phyloP scores from a whole-genome alignment of 441 rosid genomes.

The Breynia disticha region DNA sequence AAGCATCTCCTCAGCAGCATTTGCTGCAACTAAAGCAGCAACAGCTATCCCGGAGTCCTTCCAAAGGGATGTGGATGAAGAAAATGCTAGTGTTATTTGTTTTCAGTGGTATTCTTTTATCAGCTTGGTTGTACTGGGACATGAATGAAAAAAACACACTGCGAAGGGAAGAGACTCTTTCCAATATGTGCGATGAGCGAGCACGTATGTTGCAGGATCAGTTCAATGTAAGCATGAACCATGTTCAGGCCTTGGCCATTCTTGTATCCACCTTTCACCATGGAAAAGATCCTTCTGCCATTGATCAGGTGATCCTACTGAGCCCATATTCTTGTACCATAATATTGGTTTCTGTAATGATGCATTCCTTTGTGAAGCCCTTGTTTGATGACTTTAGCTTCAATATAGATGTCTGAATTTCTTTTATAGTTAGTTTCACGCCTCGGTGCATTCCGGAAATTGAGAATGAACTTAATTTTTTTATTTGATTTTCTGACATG shows the following conservation, averaged over 20 bases:
- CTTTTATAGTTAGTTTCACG: neutral
- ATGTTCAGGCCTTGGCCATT: conserved; percentile 94
- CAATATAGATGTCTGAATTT: neutral
- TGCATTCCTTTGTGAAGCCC: neutral
- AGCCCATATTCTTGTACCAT: neutral
- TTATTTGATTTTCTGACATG: too few species aligned
- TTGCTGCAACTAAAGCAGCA: conserved; percentile 47
- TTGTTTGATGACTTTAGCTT: neutral
- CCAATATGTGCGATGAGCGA: conserved; percentile 93
- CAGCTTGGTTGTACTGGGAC: conserved; percentile 65
- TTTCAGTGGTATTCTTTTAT: conserved; percentile 40
- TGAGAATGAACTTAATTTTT: neutral
- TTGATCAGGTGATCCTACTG: conserved; percentile 67
- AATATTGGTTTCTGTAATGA: neutral
- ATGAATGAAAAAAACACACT: conserved; percentile 23
- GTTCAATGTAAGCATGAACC: conserved; percentile 97
- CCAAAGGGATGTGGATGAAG: conserved; percentile 67
- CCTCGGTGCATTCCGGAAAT: too few species aligned
- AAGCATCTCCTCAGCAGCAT: conserved; percentile 38
- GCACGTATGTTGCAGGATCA: conserved; percentile 98
- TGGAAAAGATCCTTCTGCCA: conserved; percentile 84
- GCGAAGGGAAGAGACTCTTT: conserved; percentile 62
- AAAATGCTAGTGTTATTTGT: conserved; percentile 45
- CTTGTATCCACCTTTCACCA: conserved; percentile 98
- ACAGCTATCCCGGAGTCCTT: conserved; percentile 35